phyloP scores from a whole-genome alignment of 371 early-diverging fungal genomes.

The Nematocida minor region DNA sequence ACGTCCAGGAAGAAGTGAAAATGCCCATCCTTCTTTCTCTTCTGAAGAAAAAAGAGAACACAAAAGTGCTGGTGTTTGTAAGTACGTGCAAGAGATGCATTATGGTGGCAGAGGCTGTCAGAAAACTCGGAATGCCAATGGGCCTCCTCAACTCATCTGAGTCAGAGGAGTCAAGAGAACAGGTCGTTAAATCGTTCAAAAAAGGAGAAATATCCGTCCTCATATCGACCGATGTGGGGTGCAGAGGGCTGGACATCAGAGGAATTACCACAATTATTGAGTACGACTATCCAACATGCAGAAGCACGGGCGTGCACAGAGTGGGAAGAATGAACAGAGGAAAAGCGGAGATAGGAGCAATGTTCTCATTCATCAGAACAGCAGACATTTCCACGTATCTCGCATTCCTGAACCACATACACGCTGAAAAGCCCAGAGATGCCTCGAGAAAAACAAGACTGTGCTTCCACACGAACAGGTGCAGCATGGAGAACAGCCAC shows the following conservation, averaged over 20 bases:
- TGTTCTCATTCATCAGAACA: conserved; percentile 66
- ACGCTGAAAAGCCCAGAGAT: conserved; percentile 49
- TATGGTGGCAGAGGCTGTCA: conserved; percentile 64
- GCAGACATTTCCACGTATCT: conserved; percentile 42
- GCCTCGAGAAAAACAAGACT: background rate
- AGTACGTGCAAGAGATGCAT: conserved; percentile 91
- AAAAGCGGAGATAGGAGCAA: conserved; percentile 80
- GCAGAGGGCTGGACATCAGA: conserved; percentile 96
- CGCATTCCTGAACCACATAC: conserved; percentile 40
- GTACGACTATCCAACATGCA: conserved; percentile 82
- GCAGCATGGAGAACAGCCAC: background rate
- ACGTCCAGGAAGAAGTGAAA: conserved; percentile 66
- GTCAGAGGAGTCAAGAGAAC: conserved; percentile 58
- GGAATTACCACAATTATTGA: conserved; percentile 87
- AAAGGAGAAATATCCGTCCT: conserved; percentile 72
- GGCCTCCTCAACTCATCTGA: conserved; percentile 33
- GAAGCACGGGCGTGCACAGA: conserved; percentile 91
- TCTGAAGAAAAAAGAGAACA: conserved; percentile 87
- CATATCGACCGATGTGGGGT: conserved; percentile 94
- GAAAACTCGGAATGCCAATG: background rate
- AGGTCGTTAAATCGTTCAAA: conserved; percentile 54
- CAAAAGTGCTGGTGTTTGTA: conserved; percentile 95
- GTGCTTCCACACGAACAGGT: background rate
- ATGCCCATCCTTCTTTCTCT: conserved; percentile 87
- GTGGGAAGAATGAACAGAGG: conserved; percentile 93